Evolutionary conservation across 768 basidiomycete genomes (phyloP).

Genomic region (Nevesoporus exiguus): DNA sequence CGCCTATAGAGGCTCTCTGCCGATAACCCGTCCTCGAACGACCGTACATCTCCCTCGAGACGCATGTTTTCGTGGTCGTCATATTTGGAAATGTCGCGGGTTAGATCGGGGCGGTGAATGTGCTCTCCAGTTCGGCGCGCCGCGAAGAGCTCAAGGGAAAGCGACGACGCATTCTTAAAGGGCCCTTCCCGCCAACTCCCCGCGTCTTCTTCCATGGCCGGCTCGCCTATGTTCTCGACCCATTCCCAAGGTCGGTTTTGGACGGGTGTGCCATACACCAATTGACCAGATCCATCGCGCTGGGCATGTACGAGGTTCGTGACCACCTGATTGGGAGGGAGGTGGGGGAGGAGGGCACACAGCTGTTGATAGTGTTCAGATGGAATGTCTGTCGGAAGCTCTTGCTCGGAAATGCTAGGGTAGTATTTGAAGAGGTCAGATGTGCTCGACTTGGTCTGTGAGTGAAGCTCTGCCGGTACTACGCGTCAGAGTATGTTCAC

Average conservation of each 20-base stretch:
- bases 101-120: conserved; percentile 17
- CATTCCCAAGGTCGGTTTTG: conserved; percentile 84
- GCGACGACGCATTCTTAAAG: conserved; percentile 64
- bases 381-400: conserved; percentile 55
- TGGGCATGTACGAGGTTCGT: conserved; percentile 57
- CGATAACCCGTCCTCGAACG: conserved; percentile 63
- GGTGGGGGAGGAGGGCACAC: conserved; percentile 52
- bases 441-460: conserved; percentile 49
- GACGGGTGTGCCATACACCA: conserved; percentile 50
- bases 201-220: conserved; percentile 41
- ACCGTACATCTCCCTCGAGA: conserved; percentile 45
- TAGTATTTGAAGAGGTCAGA: conserved; percentile 64
- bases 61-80: conserved; percentile 26
- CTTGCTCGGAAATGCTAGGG: conserved; percentile 46
- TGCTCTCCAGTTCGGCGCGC: conserved; percentile 64
- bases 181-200: conserved; percentile 40
- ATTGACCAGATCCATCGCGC: conserved; percentile 50
- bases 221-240: conserved; percentile 67
- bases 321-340: conserved; percentile 49
- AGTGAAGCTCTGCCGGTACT: conserved; percentile 51
- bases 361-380: conserved; percentile 56
- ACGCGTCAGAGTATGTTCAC: background rate
- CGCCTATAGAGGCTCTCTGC: conserved; percentile 64
- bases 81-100: background rate
- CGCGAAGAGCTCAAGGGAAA: conserved; percentile 70